Evolutionary conservation across 495 filamentous ascomycete genomes (phyloP), one percentile per base, ranked within the genome.

Genomic region (Hypoxylon cercidicola): DNA sequence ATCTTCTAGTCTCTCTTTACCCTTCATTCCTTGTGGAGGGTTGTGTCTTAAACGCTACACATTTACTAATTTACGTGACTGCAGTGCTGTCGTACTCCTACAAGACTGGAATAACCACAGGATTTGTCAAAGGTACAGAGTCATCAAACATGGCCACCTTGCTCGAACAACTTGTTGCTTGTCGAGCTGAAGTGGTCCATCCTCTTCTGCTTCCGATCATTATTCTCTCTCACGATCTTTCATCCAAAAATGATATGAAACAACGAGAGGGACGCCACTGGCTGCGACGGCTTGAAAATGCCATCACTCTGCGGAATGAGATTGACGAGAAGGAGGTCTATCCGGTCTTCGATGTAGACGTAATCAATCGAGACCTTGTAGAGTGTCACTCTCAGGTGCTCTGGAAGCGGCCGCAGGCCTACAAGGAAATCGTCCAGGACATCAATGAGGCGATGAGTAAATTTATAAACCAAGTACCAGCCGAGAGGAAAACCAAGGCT

Each of bases 401-500:
- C 21, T 86, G 84, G 84, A 85, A 85, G 56, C 74, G 84, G 25
- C 84, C 84, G 9, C 83, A 84, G 60, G 84, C 84, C 11, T 86
- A 85, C 41, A 72, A 81, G 59, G 78, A 84, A 74, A 82, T 85
- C 55, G 60, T 84, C 40, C 68, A 68, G 7, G 74, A 74, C 39
- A 77, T 86, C 39, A 64, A 75, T 56, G 57, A 60, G 16, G 70
- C 76, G 39, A 81, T 85, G 79, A 64, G 63, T 0, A 64, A 66
- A 10, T 85, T 86, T 57, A 74, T 71, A 64, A 37, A 51, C 3
- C 50, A 41, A 23, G 67, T 74, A 28, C 60, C 47, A 18, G 44
- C 34, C 0, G 64, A 57, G 9, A 63, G 41, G 39, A 18, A 64
- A 18, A 46, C 58, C 18, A 69, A 72, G 12, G 60, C 62, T 11